Evolutionary conservation across 345 rosid species (phyloP), one percentile per base, ranked within the genome.

Genomic region (Angophora floribunda): DNA sequence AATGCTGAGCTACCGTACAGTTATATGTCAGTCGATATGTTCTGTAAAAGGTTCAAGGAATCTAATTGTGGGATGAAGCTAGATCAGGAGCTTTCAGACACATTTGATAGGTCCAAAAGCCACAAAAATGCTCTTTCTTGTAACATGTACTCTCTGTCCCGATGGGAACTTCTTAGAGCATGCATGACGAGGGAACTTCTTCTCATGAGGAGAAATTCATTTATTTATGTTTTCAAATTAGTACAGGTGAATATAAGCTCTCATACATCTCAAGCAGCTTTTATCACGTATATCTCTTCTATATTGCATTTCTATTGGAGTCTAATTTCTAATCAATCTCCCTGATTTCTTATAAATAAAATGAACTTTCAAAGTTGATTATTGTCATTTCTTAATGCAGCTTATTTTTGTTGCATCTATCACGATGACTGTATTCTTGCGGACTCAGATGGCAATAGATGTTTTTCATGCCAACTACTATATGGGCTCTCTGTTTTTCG

Each of bases 131-230:
- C 95, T 86, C 89, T 95, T 32, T 91, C 94, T 32, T 93, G 90
- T 47, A 85, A 52, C 9, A 85, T 87, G 61, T 92, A 92, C 88
- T 92, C 95, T 41, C 87, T 93, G 49, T 89, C 96, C 8, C 93
- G 87, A 80, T 93, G 92, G 95, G 92, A 94, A 67, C 88, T 96
- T 86, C 89, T 96, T 28, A 93, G 55, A 90, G 94, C 94, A 45
- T 96, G 98, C 88, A 88, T 90, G 57, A 85, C 90, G 28, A 95
- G 96, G 90, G 96, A 96, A 88, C 52, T 92, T 79, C 94, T 96
- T 85, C 92, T 96, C 16, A 92, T 93, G 94, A 95, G 90, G 89
- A 96, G 98, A 90, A 95, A 95, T 84, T 89, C 90, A 24, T 94
- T 94, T 44, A 16, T 94, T 22, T 94, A 95, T 52, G 75, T 94